Conservation (phyloP, 1,284 basidiomycete species). For the Apiotrichum veenhuisii region DNA sequence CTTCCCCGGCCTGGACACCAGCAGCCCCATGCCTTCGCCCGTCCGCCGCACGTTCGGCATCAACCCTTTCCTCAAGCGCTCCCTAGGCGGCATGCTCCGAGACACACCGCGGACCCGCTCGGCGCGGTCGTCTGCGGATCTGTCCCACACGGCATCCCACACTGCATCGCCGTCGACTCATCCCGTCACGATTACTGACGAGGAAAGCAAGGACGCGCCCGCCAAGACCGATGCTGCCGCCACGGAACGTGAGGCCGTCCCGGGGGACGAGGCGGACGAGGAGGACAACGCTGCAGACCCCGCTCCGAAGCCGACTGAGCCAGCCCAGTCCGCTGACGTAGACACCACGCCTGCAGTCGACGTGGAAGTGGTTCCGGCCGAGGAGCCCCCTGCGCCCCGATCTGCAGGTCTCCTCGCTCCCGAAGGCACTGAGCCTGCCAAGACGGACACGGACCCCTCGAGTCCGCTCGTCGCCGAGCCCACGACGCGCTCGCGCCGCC, state of each 20-base stretch:
- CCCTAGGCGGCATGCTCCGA: constrained; percentile 9
- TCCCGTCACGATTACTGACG: neutral
- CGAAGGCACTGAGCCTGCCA: neutral
- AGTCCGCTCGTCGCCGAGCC: neutral
- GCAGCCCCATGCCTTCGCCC: neutral
- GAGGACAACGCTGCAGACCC: neutral
- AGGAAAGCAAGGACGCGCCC: neutral
- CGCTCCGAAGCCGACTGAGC: neutral
- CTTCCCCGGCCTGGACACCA: neutral
- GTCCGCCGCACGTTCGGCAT: neutral
- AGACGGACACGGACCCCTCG: neutral
- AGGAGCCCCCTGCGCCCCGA: neutral
- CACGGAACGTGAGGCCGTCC: neutral
- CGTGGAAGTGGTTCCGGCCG: neutral
- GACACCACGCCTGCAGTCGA: neutral
- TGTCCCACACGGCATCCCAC: neutral
- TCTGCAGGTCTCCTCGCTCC: neutral
- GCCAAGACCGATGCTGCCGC: neutral
- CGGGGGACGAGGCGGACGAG: neutral
- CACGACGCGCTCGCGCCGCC: neutral
- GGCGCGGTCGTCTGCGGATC: neutral
- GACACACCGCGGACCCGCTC: neutral
- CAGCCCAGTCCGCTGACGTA: neutral
- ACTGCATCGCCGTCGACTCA: neutral
- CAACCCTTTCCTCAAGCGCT: constrained; percentile 16